Base-by-base conservation (phyloP, 768 basidiomycete species). In the Tephrocybe rancida region DNA sequence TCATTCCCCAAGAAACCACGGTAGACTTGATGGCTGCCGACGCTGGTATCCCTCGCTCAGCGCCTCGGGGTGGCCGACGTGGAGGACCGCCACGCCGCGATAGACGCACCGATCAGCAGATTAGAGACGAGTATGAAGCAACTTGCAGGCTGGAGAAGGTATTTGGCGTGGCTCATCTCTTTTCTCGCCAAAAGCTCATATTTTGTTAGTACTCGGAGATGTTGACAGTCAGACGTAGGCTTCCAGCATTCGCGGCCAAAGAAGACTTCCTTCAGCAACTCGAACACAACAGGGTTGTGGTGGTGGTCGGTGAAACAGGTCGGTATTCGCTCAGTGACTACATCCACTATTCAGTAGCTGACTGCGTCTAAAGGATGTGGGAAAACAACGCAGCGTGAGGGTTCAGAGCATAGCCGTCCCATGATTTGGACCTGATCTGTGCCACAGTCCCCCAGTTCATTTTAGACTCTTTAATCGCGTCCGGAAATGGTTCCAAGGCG, bases 291-390 rank as follows among this genome's bases (percentile, higher is more conserved):
- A 75, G 86, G 44, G 90, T 88, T 3, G 80, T 95, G 1, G 81
- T 98, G 0, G 87, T 97, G 0, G 89, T 95, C 4, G 95, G 95
- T 39, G 95, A 96, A 70, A 94, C 92, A 46, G 91, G 90, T 89
- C 30, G 58, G 73, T 32, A 45, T 5, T n/a, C 21, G 0, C 13
- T 13, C 6, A 21, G n/a, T 19, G n/a, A 6, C 2, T 19, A 13
- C 9, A 21, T n/a, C n/a, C n/a, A 22, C 13, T 41, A 19, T 41
- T 5, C 13, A 5, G 6, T 3, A 19, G 5, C 21, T 41, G n/a
- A 41, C 5, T 8, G 21, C 8, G 5, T 7, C 19, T 34, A 55
- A 63, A 81, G 90, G 95, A 44, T 92, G 88, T 46, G 95, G 95
- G 24, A 98, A 98, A 70, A 95, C 92, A 2, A 95, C 92, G 0